Percentiles rank a stretch among this genome's conserved stretches.
Evolutionary conservation across 2,329 filamentous ascomycete species (phyloP).

Genomic region (Xylaria sp.): DNA sequence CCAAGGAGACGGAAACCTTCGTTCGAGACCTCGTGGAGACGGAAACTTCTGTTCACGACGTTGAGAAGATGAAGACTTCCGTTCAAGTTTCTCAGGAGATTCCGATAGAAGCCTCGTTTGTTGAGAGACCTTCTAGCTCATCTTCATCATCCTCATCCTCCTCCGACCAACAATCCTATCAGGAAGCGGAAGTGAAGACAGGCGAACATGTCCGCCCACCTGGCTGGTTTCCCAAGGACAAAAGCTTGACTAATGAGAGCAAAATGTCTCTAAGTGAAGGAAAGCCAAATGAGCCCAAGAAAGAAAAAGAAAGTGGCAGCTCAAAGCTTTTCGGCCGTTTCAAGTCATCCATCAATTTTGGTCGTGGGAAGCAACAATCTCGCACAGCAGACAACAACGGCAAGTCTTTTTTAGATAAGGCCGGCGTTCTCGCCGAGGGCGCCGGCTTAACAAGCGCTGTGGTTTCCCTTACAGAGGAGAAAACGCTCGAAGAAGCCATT

Average conservation of each 20-base stretch:
- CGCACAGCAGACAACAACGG: slow-evolving; percentile 35
- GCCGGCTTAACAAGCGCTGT: slow-evolving; percentile 55
- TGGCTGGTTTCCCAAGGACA: slow-evolving; percentile 32
- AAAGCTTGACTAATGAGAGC: slow-evolving; percentile 30
- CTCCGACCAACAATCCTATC: slow-evolving; percentile 12
- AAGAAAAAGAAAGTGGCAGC: slow-evolving; percentile 37
- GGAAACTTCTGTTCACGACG: too few relatives aligned
- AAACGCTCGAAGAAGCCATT: slow-evolving; percentile 42
- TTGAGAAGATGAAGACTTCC: slow-evolving; percentile 22
- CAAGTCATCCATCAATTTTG: slow-evolving; percentile 38
- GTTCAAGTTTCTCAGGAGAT: slow-evolving; percentile 29
- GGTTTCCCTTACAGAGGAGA: slow-evolving; percentile 37
- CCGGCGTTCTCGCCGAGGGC: slow-evolving; percentile 65
- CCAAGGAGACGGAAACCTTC: too few relatives aligned
- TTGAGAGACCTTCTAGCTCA: slow-evolving; percentile 21
- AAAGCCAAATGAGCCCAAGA: slow-evolving; percentile 24
- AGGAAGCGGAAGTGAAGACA: slow-evolving; percentile 25
- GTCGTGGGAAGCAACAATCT: slow-evolving; percentile 31
- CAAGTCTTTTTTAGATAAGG: slow-evolving; percentile 67
- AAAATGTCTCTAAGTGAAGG: not conserved
- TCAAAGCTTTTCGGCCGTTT: slow-evolving; percentile 47
- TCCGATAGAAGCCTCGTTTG: slow-evolving; percentile 31
- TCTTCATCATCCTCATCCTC: not conserved
- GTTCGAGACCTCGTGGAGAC: too few relatives aligned
- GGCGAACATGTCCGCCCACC: slow-evolving; percentile 36